Base-by-base conservation (phyloP, 2,329 filamentous ascomycete species). In the Zarea fungicola region DNA sequence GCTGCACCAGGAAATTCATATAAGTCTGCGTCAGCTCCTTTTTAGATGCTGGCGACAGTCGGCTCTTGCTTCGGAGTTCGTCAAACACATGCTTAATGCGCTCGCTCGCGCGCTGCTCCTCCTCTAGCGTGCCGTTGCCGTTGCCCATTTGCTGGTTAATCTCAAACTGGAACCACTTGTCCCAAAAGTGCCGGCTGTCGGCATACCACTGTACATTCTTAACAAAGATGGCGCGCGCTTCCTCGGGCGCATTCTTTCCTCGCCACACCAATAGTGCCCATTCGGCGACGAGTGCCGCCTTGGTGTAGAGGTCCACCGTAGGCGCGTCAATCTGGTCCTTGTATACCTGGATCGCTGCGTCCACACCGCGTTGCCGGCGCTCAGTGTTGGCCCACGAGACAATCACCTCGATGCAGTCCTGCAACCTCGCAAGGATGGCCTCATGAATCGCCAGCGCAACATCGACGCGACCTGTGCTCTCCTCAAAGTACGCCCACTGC, bases 401-500 rank as follows among this genome's bases (percentile, higher is more conserved):
- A 55, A 97, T 89, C 1, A 88, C 89, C 65, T 96, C 90, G 40
- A 95, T 78, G 55, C 92, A 88, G 56, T 87, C 85, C 1, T 92
- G 90, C 14, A 95, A 71, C 51, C 78, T 77, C 55, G 83, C 72
- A 26, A 97, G 74, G 47, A 99, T 85, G 1, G 88, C 84, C 41
- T 85, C 78, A 62, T 96, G 88, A 49, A 99, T 91, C 51, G 88
- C 90, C 52, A 85, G 81, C 10, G 92, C 89, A 31, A 95, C 78
- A 54, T 88, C 85, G 22, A 85, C 71, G 32, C 89, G 83, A 5
- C 83, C 88, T 34, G 80, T 77, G 67, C 88, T 86, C 70, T 99
- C 93, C 64, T 99, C 93, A 56, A 96, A 96, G 58, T 91, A 89
- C 13, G 93, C 92, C 72, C 91, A 97, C 63, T 95, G 88, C 52